Percentiles rank a stretch among this genome's conserved stretches.
Evolutionary conservation across 2,329 filamentous ascomycete genomes (phyloP).

Genomic region (Hypoxylon sp.): DNA sequence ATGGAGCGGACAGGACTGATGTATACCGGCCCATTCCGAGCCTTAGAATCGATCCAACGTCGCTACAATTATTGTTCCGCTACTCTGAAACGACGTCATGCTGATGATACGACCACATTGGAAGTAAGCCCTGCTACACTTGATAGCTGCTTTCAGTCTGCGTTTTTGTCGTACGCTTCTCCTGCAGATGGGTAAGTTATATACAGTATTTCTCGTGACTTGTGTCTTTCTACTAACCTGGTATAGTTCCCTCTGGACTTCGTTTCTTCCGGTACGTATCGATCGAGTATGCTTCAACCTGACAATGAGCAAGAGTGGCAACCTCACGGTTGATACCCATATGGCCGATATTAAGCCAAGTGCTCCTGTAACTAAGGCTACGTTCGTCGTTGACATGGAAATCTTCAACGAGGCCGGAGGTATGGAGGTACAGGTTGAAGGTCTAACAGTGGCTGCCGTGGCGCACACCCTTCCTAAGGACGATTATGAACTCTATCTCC

Average conservation of each 20-base stretch:
- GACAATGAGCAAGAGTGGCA: conserved; percentile 35
- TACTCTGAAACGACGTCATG: conserved; percentile 45
- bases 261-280: conserved; percentile 52
- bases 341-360: conserved; percentile 27
- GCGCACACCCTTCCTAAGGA: conserved; percentile 41
- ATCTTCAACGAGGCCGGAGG: conserved; percentile 43
- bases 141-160: conserved; percentile 53
- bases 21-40: conserved; percentile 52
- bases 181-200: conserved; percentile 50
- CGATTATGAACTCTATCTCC: conserved; percentile 46
- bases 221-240: conserved; percentile 20
- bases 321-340: conserved; percentile 48
- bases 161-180: conserved; percentile 52
- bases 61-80: conserved; percentile 49
- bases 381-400: conserved; percentile 41
- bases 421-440: conserved; percentile 44
- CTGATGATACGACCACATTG: conserved; percentile 49
- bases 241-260: conserved; percentile 52
- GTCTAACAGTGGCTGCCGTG: conserved; percentile 41
- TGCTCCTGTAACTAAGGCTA: conserved; percentile 41
- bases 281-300: conserved; percentile 50
- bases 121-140: conserved; percentile 52
- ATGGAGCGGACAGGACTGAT: conserved; percentile 51
- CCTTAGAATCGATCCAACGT: conserved; percentile 47
- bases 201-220: too few species aligned